Evolutionary conservation across 768 basidiomycete genomes (phyloP).

Genomic region (Mycena galopus): DNA sequence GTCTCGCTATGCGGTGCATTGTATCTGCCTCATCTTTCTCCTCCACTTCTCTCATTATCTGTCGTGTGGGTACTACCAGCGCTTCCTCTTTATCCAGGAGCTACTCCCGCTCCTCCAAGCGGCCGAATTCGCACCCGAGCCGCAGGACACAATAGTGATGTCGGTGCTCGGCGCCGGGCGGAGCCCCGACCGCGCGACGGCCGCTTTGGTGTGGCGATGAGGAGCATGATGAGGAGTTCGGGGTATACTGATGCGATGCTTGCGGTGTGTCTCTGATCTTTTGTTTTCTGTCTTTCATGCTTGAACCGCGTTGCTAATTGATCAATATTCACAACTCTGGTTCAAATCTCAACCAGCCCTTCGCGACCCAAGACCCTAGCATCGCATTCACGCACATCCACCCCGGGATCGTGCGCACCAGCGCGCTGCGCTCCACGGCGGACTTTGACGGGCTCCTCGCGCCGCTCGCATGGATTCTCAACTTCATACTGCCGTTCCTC

Average conservation of each 20-base stretch:
- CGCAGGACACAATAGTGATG: conserved; percentile 51
- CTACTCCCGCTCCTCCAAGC: conserved; percentile 47
- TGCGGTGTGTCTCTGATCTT: conserved; percentile 22
- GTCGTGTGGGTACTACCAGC: conserved; percentile 50
- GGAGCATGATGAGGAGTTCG: conserved; percentile 27
- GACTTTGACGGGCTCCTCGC: conserved; percentile 30
- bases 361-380: conserved; percentile 34
- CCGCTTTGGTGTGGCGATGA: conserved; percentile 8
- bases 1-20: conserved; percentile 31
- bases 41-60: too few species aligned
- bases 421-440: not conserved
- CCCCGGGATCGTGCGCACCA: conserved; percentile 42
- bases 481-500: conserved; percentile 8
- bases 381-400: conserved; percentile 43
- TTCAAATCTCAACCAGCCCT: conserved; percentile 37
- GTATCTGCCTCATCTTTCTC: too few species aligned
- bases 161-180: conserved; percentile 46
- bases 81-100: conserved; percentile 50
- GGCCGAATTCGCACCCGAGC: conserved; percentile 45
- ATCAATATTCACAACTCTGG: not conserved
- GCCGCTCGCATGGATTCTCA: conserved; percentile 29
- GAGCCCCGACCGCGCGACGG: conserved; percentile 18
- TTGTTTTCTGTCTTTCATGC: not conserved
- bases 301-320: too few species aligned
- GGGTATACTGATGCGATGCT: conserved; percentile 31